Base-by-base conservation (phyloP, 768 basidiomycete genomes). In the Infundibulicybe gibba region DNA sequence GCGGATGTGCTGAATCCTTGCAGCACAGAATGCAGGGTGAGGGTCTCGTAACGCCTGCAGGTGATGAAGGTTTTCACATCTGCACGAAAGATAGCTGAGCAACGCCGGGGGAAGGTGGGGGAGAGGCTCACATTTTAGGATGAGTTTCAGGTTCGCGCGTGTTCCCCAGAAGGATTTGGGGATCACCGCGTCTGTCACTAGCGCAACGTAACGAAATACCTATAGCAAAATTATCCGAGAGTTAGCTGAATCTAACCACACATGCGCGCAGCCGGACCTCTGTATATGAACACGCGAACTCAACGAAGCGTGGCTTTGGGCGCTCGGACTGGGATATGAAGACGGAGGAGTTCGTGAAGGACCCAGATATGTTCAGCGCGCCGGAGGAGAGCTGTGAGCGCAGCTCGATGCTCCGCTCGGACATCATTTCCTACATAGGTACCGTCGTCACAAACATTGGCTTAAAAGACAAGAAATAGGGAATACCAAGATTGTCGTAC, bases 151-250 rank as follows among this genome's bases (percentile, higher is more conserved):
- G 56, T 97, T 97, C 34, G 51, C 62, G 32, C 69, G 60, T 16
- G 77, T 82, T 10, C 94, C 94, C 91, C 94, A 94, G 49, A 94
- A 78, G 12, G 71, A 68, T 25, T 76, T 75, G 2, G 90, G 90
- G 44, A 94, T 83, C 13, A 93, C 80, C 6, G 72, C 57, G 49
- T 81, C 79, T 1, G 89, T 86, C 32, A 87, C 69, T 3, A 80
- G 58, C 3, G 70, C 66, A 9, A 80, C 79, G 64, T 82, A 94
- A 17, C 80, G 75, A 56, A 73, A 83, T 20, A 94, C 87, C 89
- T 93, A 47, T 2, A 11, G 43, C 21, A 31, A 8, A 8, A 25
- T 4, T 25, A 25, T 4, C 25, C 8, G 25, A 8, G 25, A 25
- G 8, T 25, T 3, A 25, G 25, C 25, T 25, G 8, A 25, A 25